These are phyloP conservation scores for Dothistroma pini DNA, from an alignment of 2,329 filamentous ascomycete species.

Conservation along the genomic window DNA sequence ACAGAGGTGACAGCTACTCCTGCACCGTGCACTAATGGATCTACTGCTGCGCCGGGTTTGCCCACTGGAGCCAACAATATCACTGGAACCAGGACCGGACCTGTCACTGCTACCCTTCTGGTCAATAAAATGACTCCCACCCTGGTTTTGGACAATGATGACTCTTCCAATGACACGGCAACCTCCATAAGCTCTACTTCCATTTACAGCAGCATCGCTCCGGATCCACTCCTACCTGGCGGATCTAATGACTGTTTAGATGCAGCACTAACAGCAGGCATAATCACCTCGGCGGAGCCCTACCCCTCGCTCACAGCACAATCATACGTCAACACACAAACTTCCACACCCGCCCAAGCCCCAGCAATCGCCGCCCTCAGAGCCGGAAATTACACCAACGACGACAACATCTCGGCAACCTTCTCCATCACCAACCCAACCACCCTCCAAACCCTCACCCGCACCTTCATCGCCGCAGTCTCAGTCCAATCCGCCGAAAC, in stretches of 20 bases:
- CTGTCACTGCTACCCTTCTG: neutral
- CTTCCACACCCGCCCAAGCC: neutral
- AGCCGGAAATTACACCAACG: neutral
- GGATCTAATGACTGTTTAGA: neutral
- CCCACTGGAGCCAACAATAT: neutral
- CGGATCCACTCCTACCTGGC: neutral
- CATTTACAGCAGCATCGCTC: neutral
- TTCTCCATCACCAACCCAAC: neutral
- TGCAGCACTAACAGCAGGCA: neutral
- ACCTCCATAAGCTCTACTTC: neutral
- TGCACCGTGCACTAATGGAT: neutral
- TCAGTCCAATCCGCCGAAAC: neutral
- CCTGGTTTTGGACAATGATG: neutral
- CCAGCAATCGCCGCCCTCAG: neutral
- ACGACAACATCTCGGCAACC: neutral
- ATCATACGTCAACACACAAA: neutral
- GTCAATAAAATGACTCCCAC: neutral
- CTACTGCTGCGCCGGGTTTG: neutral
- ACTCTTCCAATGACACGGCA: neutral
- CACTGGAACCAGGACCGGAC: neutral
- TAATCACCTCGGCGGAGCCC: neutral
- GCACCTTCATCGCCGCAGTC: neutral
- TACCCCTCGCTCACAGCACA: neutral
- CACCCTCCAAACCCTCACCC: neutral
- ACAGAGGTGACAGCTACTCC: neutral